Base-by-base conservation (phyloP, 148 eudicot genomes). In the Pharnaceum exiguum region DNA sequence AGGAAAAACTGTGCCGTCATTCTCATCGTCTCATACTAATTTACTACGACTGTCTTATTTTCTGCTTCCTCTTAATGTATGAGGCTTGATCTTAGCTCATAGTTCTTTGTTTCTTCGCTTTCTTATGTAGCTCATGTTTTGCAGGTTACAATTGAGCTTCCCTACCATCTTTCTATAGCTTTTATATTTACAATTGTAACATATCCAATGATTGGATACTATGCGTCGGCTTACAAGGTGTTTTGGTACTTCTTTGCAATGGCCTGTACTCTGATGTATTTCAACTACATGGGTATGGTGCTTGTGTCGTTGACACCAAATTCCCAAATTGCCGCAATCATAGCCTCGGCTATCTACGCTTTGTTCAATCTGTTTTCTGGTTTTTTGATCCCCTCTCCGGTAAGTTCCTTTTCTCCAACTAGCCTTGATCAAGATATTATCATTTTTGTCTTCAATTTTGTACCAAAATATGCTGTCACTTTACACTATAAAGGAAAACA, bases 171-270 rank as follows among this genome's bases (percentile, higher is more conserved):
- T 6, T 45, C 37, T 22, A 69, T 82, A 61, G 27, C 91, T 58
- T 7, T 84, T 38, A 50, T 55, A 38, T 80, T 73, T 66, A 82
- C 81, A 13, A 28, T 62, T 29, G 71, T 86, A 42, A 78, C 91
- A 12, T 86, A 90, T 67, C 83, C 94, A 4, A 85, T 86, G 96
- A 81, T 86, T 29, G 96, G 90, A 27, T 86, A 63, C 57, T 55
- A 77, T 62, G 59, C 70, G 59, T 71, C 94, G 38, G 76, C 77
- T 19, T 71, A 79, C 45, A 86, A 89, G 76, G 62, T 83, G 23
- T 60, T 83, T 63, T 81, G 84, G 83, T 86, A 83, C 67, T 79
- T 74, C 48, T 86, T 79, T 37, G 57, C 75, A 56, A 79, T 81
- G 76, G 79, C 79, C 43, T 79, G 84, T 56, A 69, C 97, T 26